Evolutionary conservation across 1,284 basidiomycete genomes (phyloP), one percentile per base, ranked within the genome.

Genomic region (Veloboletus limbatus): DNA sequence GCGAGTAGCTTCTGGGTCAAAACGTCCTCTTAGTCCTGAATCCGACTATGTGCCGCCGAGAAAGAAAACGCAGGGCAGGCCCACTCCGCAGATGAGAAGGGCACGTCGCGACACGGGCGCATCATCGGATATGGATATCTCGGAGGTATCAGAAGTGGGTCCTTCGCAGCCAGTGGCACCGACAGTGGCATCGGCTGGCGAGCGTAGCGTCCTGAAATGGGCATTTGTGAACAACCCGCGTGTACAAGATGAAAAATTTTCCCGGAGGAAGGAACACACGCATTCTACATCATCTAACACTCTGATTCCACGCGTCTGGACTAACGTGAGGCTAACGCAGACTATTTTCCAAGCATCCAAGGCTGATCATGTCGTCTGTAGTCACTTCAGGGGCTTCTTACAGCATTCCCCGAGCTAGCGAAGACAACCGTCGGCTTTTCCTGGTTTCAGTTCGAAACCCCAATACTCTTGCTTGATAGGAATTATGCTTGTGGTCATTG

Each of bases 381-480:
- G 65, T 63, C 62, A n/a, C 38, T 52, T 3, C 18, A 38, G 6
- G 56, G 53, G 14, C 50, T 63, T 22, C 7, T 45, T 16, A 51
- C 40, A 6, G 44, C 52, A 17, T 63, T 62, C 10, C 62, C 62
- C 9, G 51, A 62, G 27, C 51, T 67, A 13, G 40, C 31, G 2
- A 63, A 59, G 26, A 16, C 58, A 3, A 17, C 26, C 34, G 24
- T 47, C 9, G 47, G 59, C 10, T 47, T 63, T 39, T 57, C 49
- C n/a, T 65, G 62, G 60, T 41, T 50, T 31, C 60, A 66, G 36
- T 65, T 52, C 16, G 62, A 63, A 42, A 55, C 54, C 3, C 65
- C 65, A 1, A 27, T 62, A 40, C 47, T 63, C 31, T 16, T 63
- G 14, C 49, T 67, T 1, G 50, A 54, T 34, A 34, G 24, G 18